Percentiles rank a stretch among this genome's conserved stretches.
Evolutionary conservation across 495 filamentous ascomycete genomes (phyloP).

Genomic region (Parachaetomium inaequale): DNA sequence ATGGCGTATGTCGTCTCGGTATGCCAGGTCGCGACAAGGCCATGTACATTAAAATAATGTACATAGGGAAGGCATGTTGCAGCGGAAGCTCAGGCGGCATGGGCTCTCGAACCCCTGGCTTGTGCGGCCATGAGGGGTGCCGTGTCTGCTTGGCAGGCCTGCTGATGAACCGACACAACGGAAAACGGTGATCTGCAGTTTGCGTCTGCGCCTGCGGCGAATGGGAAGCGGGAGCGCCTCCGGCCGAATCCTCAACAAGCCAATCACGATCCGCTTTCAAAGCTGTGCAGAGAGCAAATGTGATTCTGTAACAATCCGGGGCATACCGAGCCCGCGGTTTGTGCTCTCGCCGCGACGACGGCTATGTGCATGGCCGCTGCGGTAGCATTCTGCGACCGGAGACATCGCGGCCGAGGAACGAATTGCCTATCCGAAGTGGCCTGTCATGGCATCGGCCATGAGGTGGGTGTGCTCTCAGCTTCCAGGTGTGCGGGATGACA

Average conservation of each 20-base stretch:
- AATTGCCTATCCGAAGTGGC: neutral
- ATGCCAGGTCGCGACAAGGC: neutral
- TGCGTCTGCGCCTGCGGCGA: neutral
- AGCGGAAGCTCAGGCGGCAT: neutral
- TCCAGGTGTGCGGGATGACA: neutral
- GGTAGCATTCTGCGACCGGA: neutral
- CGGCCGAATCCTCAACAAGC: neutral
- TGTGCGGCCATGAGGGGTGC: constrained; percentile 12
- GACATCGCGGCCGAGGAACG: constrained; percentile 7
- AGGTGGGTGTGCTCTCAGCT: neutral
- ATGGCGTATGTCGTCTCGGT: neutral
- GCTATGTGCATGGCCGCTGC: constrained; percentile 10
- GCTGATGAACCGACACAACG: constrained; percentile 14
- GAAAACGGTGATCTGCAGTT: constrained; percentile 7
- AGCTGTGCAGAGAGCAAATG: neutral
- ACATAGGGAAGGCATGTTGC: neutral
- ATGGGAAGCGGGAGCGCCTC: neutral
- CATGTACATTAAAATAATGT: no score
- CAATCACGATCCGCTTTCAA: constrained; percentile 1
- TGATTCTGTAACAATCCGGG: neutral
- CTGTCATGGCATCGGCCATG: neutral
- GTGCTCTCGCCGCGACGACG: neutral
- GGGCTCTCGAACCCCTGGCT: constrained; percentile 7
- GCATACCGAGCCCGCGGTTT: constrained; percentile 14
- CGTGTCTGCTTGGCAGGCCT: neutral